Conservation (phyloP, 495 filamentous ascomycete genomes). For the Bathelium albidoporum region DNA sequence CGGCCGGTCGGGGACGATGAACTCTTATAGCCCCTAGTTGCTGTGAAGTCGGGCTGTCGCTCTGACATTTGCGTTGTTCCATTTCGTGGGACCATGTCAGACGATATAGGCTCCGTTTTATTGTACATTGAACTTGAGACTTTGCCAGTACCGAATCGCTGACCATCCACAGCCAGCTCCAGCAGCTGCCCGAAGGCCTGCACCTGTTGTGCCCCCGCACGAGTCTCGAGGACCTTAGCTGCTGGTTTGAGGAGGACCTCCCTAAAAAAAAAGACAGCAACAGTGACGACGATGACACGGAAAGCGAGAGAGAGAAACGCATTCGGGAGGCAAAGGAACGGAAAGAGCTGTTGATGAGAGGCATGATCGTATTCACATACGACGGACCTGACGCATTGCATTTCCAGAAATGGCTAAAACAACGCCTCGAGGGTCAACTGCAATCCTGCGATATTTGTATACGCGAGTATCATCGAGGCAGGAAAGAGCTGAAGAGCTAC, state of each 20-base stretch:
- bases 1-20: neutral
- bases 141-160: neutral
- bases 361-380: constrained; percentile 58
- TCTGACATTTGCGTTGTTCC: neutral
- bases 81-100: neutral
- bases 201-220: constrained; percentile 34
- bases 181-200: constrained; percentile 20
- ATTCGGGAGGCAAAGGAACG: constrained; percentile 41
- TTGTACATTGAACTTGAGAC: neutral
- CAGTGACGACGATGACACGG: constrained; percentile 6
- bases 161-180: constrained; percentile 20
- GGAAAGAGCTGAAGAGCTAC: constrained; percentile 49
- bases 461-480: constrained; percentile 65
- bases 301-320: constrained; percentile 9
- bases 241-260: constrained; percentile 30
- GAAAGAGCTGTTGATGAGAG: constrained; percentile 48
- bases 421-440: constrained; percentile 45
- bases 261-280: constrained; percentile 9
- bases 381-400: constrained; percentile 49
- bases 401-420: constrained; percentile 48
- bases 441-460: constrained; percentile 70
- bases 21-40: neutral
- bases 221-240: constrained; percentile 17
- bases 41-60: neutral
- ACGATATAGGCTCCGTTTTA: neutral